Evolutionary conservation across 2,329 filamentous ascomycete species (phyloP).

Genomic region (Phialophora verrucosa): DNA sequence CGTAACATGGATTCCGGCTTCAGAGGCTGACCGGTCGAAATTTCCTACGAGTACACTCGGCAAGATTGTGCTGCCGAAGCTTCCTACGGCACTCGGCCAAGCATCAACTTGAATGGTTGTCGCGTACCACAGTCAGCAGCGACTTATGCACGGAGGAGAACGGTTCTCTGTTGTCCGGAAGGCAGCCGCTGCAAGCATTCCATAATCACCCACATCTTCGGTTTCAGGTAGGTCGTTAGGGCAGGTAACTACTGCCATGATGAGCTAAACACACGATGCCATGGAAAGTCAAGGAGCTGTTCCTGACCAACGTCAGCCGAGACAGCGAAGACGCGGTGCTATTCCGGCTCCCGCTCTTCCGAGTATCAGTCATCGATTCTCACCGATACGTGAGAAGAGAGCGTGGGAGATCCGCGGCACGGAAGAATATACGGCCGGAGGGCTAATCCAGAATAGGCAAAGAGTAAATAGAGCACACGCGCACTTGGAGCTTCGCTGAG

Average conservation of each 20-base stretch:
- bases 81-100: background rate
- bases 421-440: conserved; percentile 10
- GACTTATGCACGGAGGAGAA: background rate
- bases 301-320: background rate
- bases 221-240: background rate
- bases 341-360: background rate
- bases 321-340: background rate
- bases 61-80: background rate
- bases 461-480: conserved; percentile 13
- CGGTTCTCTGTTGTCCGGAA: background rate
- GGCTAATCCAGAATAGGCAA: background rate
- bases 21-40: background rate
- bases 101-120: conserved; percentile 13
- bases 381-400: background rate
- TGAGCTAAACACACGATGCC: background rate
- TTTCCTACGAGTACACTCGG: background rate
- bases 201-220: background rate
- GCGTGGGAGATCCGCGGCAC: too few relatives aligned
- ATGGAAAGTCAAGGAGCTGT: background rate
- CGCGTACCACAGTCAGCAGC: conserved; percentile 6
- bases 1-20: background rate
- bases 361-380: conserved; percentile 10
- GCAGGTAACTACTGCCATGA: conserved; percentile 9
- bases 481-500: conserved; percentile 4
- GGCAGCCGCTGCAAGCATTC: conserved; percentile 1